phyloP scores from a whole-genome alignment of 192 early-diverging fungal genomes.

The Podila minutissima region DNA sequence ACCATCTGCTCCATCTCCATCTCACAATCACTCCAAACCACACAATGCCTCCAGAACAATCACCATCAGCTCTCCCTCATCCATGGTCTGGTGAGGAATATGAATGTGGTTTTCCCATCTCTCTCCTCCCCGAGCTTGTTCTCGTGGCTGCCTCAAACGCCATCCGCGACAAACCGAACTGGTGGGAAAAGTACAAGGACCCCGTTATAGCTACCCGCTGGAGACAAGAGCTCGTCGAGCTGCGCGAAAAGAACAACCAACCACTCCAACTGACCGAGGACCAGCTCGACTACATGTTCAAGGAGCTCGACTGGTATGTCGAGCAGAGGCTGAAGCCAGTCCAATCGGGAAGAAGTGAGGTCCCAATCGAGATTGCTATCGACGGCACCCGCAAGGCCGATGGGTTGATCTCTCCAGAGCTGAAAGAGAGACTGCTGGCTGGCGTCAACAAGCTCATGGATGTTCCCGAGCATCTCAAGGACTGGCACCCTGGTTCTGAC shows the following conservation, averaged over 20 bases:
- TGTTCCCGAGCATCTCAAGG: constrained; percentile 35
- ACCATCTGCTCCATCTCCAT: too few relatives aligned
- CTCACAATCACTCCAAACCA: too few relatives aligned
- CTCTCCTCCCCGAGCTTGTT: constrained; percentile 5
- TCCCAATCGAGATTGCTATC: constrained; percentile 13
- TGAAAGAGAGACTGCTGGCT: constrained; percentile 26
- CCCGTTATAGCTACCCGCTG: constrained; percentile 31
- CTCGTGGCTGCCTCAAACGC: constrained; percentile 49
- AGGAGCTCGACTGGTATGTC: too few relatives aligned
- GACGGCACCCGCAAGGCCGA: constrained; percentile 36
- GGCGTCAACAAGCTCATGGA: constrained; percentile 48
- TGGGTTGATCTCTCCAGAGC: constrained; percentile 31
- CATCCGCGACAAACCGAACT: constrained; percentile 59
- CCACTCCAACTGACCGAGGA: constrained; percentile 43
- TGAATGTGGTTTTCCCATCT: not conserved
- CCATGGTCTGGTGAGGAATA: not conserved
- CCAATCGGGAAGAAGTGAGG: constrained; percentile 54
- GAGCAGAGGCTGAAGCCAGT: too few relatives aligned
- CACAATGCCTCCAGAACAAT: too few relatives aligned
- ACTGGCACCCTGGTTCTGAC: constrained; percentile 59
- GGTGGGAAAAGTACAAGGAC: constrained; percentile 50
- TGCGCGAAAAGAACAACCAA: constrained; percentile 1
- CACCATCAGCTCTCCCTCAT: not conserved
- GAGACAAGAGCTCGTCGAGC: constrained; percentile 7
- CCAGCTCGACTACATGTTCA: too few relatives aligned